A percentile compares a stretch with the other conserved stretches of the same genome.
These are phyloP conservation scores for Bidens hawaiensis DNA, from an alignment of 140 eudicot genomes.

Conservation along the genomic window DNA sequence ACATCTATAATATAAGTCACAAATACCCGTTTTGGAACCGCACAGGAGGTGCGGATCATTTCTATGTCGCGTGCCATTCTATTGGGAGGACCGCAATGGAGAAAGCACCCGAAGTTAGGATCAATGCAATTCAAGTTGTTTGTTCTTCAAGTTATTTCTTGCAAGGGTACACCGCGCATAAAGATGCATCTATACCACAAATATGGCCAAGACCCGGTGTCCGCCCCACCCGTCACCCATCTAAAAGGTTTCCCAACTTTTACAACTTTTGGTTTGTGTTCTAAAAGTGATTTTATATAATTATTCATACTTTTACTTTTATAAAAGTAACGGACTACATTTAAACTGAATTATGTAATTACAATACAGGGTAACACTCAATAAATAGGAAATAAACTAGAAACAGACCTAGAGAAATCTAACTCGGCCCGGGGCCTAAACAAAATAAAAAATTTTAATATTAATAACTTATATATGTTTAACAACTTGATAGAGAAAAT, in stretches of 20 bases:
- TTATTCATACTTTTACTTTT: no score
- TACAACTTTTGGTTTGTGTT: neutral
- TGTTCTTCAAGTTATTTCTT: conserved; percentile 76
- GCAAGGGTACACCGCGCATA: conserved; percentile 58
- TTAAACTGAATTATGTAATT: no score
- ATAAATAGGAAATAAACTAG: no score
- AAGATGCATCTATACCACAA: conserved; percentile 82
- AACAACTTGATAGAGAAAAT: no score
- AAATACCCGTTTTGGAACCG: conserved; percentile 80
- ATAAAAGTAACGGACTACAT: no score
- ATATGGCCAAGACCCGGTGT: conserved; percentile 73
- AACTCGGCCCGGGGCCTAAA: no score
- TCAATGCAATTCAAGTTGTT: conserved; percentile 77
- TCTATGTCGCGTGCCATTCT: conserved; percentile 88
- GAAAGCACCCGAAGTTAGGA: conserved; percentile 48
- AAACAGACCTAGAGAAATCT: no score
- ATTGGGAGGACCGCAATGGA: conserved; percentile 77
- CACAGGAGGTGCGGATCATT: conserved; percentile 83
- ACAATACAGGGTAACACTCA: no score
- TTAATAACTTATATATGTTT: no score
- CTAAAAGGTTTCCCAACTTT: conserved; percentile 40
- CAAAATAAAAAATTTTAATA: no score
- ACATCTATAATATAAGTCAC: conserved; percentile 41
- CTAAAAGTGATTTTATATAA: neutral
- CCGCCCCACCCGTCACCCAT: conserved; percentile 38